These are phyloP conservation scores for Hortiboletus campestris DNA, from an alignment of 768 basidiomycete species.

Conservation along the genomic window DNA sequence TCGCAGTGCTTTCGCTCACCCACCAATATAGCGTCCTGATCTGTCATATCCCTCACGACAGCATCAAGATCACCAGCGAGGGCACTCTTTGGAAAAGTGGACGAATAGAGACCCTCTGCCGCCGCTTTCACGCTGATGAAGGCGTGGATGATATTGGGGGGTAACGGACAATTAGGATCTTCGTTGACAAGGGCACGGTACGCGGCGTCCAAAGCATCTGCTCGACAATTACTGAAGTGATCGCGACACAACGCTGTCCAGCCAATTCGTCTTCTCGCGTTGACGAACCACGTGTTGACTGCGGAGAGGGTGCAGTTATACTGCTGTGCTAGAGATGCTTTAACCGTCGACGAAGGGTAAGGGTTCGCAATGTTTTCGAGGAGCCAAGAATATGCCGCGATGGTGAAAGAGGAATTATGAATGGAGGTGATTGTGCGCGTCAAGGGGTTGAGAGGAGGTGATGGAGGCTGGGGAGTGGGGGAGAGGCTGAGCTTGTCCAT, in stretches of 20 bases:
- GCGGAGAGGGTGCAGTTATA: constrained; percentile 26
- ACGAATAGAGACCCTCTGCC: constrained; percentile 30
- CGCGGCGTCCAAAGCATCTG: constrained; percentile 28
- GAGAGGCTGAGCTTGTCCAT: background rate
- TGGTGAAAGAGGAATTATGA: background rate
- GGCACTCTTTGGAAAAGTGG: constrained; percentile 25
- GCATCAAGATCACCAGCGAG: constrained; percentile 30
- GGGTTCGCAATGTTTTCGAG: constrained; percentile 47
- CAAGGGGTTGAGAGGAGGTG: background rate
- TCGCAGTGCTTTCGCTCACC: background rate
- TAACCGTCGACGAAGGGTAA: constrained; percentile 39
- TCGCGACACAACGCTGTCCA: constrained; percentile 44
- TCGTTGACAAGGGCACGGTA: constrained; percentile 18
- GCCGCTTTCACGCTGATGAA: constrained; percentile 30
- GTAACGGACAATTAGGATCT: constrained; percentile 5
- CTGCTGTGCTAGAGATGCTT: constrained; percentile 26
- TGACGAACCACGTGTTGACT: constrained; percentile 47
- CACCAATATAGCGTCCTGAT: background rate
- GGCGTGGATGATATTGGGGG: constrained; percentile 6
- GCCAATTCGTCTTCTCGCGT: constrained; percentile 46
- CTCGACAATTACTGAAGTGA: constrained; percentile 19
- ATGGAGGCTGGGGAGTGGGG: background rate
- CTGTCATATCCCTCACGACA: constrained; percentile 31
- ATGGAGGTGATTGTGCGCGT: background rate
- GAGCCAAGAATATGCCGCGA: constrained; percentile 41